Evolutionary conservation across 1,139 yeast genomes (phyloP).

Genomic region (Arxiozyma bovina): DNA sequence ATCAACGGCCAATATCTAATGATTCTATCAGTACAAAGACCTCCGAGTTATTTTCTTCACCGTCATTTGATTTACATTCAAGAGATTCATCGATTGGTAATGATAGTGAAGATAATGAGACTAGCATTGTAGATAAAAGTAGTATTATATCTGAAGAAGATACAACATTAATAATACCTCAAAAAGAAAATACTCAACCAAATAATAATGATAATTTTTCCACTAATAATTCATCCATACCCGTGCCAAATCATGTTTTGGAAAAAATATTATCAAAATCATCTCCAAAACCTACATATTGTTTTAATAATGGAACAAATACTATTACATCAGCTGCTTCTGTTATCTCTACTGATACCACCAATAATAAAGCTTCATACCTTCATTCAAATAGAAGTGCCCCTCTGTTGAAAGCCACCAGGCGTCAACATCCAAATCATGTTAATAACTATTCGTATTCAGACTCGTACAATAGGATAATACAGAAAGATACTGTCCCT

Average conservation of each 20-base stretch:
- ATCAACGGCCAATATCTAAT: conserved; percentile 28
- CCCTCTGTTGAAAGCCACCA: conserved; percentile 2
- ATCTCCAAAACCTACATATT: conserved; percentile 5
- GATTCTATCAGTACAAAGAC: conserved; percentile 28
- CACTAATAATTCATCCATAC: neutral
- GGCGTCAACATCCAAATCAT: neutral
- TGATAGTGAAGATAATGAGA: conserved; percentile 7
- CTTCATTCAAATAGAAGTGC: conserved; percentile 12
- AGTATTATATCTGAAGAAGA: conserved; percentile 2
- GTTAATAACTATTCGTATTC: neutral
- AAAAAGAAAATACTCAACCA: neutral
- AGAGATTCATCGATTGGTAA: conserved; percentile 10
- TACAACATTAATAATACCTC: conserved; percentile 3
- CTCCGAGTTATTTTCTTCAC: conserved; percentile 25
- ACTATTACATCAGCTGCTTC: neutral
- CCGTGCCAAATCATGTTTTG: neutral
- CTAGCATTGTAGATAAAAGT: conserved; percentile 1
- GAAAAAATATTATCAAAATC: conserved; percentile 3
- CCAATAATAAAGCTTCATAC: conserved; percentile 3
- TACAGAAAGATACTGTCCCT: neutral
- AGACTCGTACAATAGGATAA: neutral
- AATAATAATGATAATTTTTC: neutral
- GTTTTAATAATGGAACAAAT: conserved; percentile 12
- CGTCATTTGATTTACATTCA: conserved; percentile 10
- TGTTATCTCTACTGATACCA: neutral